phyloP scores from a whole-genome alignment of 139 green algal genomes.

The Edaphochlamys debaryana region DNA sequence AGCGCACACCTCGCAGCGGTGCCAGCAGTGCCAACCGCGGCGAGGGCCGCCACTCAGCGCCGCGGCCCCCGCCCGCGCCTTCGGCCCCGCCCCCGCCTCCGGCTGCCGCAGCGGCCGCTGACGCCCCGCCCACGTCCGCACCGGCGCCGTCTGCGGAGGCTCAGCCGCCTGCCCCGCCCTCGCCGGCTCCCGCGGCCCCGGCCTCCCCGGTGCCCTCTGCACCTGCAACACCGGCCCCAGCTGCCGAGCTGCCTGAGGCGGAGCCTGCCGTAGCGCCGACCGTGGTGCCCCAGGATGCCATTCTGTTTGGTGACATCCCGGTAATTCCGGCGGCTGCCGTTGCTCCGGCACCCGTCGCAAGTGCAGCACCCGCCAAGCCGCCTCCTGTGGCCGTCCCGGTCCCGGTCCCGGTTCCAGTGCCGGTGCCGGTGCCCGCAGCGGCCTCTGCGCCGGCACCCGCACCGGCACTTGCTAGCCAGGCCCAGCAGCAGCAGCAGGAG shows the following conservation, averaged over 20 bases:
- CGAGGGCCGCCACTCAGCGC: not conserved
- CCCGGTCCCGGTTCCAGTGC: too few species aligned
- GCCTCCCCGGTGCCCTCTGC: not conserved
- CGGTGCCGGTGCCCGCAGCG: too few species aligned
- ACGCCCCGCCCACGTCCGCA: too few species aligned
- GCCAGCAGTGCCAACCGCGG: not conserved
- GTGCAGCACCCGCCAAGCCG: not conserved
- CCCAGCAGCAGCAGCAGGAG: not conserved
- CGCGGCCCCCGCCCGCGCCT: not conserved
- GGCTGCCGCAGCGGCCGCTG: not conserved
- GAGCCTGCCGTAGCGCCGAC: not conserved
- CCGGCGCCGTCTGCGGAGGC: too few species aligned
- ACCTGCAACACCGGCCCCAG: not conserved
- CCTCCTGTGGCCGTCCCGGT: not conserved
- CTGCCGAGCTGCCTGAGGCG: not conserved
- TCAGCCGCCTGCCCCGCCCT: too few species aligned
- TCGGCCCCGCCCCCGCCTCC: not conserved
- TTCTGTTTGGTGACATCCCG: constrained; percentile 38
- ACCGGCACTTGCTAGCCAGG: not conserved
- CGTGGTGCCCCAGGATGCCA: constrained; percentile 26
- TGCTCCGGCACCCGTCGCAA: not conserved
- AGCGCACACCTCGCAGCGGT: not conserved
- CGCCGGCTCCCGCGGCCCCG: not conserved
- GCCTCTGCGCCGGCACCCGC: too few species aligned
- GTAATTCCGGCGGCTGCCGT: constrained; percentile 22